These are phyloP conservation scores for Tricholoma furcatifolium DNA, from an alignment of 768 basidiomycete species.

Conservation along the genomic window DNA sequence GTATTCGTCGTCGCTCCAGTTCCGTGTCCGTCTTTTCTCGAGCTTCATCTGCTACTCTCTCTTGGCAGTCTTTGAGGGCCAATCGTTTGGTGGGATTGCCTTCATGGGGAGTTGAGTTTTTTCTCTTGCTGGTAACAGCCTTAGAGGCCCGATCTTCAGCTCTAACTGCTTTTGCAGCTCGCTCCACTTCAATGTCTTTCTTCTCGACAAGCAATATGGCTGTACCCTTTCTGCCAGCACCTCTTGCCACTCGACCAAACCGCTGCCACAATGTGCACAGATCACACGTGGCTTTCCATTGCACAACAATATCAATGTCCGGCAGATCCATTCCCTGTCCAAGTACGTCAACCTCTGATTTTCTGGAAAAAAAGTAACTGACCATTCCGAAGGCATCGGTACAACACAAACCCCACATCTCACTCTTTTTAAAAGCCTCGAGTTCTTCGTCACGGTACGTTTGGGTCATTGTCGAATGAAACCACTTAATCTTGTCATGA, in stretches of 20 bases:
- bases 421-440: neutral
- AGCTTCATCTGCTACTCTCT: too few species aligned
- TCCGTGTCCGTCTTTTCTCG: too few species aligned
- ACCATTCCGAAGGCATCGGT: constrained; percentile 37
- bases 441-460: constrained; percentile 19
- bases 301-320: constrained; percentile 32
- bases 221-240: constrained; percentile 10
- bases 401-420: constrained; percentile 21
- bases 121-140: neutral
- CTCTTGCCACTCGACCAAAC: constrained; percentile 28
- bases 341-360: neutral
- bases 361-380: constrained; percentile 1
- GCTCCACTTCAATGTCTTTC: constrained; percentile 24
- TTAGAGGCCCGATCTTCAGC: neutral
- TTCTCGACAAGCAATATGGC: constrained; percentile 27
- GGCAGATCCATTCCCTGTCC: constrained; percentile 35
- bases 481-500: constrained; percentile 24
- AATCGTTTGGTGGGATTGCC: too few species aligned
- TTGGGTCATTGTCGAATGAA: constrained; percentile 27
- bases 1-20: neutral
- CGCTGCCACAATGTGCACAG: constrained; percentile 31
- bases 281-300: constrained; percentile 25
- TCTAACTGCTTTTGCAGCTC: constrained; percentile 11
- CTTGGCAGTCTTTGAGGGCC: too few species aligned
- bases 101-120: neutral